A percentile compares a stretch with the other conserved stretches of the same genome.
These are phyloP conservation scores for Blastomyces emzantsi DNA, from an alignment of 2,329 filamentous ascomycete species.

Conservation along the genomic window DNA sequence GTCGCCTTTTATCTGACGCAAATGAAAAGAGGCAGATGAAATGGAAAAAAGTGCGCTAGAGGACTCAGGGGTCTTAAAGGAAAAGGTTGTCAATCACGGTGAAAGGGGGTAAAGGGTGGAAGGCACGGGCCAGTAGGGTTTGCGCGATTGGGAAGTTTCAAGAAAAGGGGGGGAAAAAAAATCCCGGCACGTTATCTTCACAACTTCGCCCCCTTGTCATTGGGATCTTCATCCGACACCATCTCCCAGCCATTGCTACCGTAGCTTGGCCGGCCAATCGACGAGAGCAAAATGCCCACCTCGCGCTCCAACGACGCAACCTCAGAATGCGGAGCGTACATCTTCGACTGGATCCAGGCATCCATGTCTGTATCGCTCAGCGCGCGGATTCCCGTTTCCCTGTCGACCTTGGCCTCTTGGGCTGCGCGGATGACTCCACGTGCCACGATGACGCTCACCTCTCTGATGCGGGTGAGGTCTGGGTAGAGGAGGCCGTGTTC, in stretches of 20 bases:
- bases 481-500: constrained; percentile 83
- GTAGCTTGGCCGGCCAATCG: constrained; percentile 18
- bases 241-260: constrained; percentile 9
- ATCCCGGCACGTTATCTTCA: constrained; percentile 2
- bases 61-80: neutral
- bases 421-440: constrained; percentile 90
- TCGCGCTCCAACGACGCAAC: constrained; percentile 40
- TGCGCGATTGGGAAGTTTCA: too few species aligned
- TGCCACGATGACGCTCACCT: constrained; percentile 77
- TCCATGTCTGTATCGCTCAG: constrained; percentile 38
- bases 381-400: constrained; percentile 36
- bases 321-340: constrained; percentile 43
- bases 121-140: too few species aligned
- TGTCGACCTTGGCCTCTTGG: constrained; percentile 64
- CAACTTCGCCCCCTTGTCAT: constrained; percentile 15
- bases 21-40: neutral
- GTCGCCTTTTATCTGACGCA: neutral
- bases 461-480: constrained; percentile 79
- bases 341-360: constrained; percentile 40
- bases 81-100: neutral
- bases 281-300: constrained; percentile 36
- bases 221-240: constrained; percentile 10
- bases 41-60: neutral
- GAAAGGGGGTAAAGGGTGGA: neutral
- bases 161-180: neutral